These are phyloP conservation scores for Cryptococcus sp. DNA, from an alignment of 1,284 basidiomycete genomes.

Conservation along the genomic window DNA sequence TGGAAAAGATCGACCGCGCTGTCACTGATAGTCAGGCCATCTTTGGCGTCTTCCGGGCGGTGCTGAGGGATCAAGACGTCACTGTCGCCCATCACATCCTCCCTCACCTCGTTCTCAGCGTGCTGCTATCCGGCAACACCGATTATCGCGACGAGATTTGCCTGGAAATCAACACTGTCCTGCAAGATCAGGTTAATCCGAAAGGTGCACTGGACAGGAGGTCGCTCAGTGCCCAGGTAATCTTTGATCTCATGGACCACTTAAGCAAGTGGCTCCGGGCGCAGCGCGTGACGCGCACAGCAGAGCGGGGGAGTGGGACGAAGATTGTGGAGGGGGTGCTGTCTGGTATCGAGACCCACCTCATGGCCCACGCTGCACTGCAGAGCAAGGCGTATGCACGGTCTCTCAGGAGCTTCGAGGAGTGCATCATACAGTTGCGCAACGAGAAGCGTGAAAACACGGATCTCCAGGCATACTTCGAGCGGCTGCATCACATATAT, in stretches of 20 bases:
- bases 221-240: slow-evolving; percentile 82
- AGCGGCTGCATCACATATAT: slow-evolving; percentile 93
- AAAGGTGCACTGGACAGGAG: slow-evolving; percentile 69
- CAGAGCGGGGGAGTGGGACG: slow-evolving; percentile 50
- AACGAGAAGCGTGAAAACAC: slow-evolving; percentile 48
- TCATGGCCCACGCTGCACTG: slow-evolving; percentile 90
- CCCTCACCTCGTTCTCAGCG: slow-evolving; percentile 86
- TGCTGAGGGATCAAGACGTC: slow-evolving; percentile 83
- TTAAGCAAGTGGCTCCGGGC: slow-evolving; percentile 81
- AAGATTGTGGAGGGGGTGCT: slow-evolving; percentile 69
- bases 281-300: slow-evolving; percentile 55
- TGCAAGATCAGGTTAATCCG: slow-evolving; percentile 78
- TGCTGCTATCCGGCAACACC: slow-evolving; percentile 71
- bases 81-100: slow-evolving; percentile 84
- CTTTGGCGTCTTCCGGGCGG: slow-evolving; percentile 75
- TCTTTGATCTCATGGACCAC: slow-evolving; percentile 94
- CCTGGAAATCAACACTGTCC: slow-evolving; percentile 72
- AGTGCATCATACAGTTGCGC: slow-evolving; percentile 60
- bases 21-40: slow-evolving; percentile 53
- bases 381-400: slow-evolving; percentile 92
- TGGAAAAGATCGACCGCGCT: slow-evolving; percentile 31
- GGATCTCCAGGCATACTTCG: slow-evolving; percentile 76
- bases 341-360: slow-evolving; percentile 76
- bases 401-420: slow-evolving; percentile 92
- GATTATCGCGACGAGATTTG: slow-evolving; percentile 65